phyloP scores from a whole-genome alignment of 2,329 filamentous ascomycete species.

The Penicillium oxalicum region DNA sequence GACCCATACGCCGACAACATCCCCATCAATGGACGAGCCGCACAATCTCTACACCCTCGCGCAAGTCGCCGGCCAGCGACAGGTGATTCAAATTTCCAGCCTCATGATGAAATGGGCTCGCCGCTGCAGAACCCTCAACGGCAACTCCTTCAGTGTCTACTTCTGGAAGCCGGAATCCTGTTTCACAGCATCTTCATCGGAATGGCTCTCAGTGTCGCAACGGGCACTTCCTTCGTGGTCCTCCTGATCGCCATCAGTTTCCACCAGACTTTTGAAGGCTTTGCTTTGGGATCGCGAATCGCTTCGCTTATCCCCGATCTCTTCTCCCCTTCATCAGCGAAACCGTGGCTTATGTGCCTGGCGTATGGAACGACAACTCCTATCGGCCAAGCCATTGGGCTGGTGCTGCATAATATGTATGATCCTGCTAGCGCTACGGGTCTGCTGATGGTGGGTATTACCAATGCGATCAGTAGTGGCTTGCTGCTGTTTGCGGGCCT shows the following conservation, averaged over 20 bases:
- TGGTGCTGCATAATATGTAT: constrained; percentile 72
- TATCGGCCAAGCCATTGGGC: constrained; percentile 74
- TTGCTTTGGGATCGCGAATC: constrained; percentile 79
- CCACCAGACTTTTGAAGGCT: constrained; percentile 83
- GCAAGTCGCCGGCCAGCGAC: constrained; percentile 11
- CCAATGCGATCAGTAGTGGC: constrained; percentile 79
- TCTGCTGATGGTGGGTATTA: constrained; percentile 74
- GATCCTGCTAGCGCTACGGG: constrained; percentile 71
- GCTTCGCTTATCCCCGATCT: constrained; percentile 60
- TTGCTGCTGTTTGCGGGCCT: constrained; percentile 75
- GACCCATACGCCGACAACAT: constrained; percentile 26
- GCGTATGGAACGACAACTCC: constrained; percentile 68
- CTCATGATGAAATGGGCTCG: constrained; percentile 27
- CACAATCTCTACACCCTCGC: constrained; percentile 8
- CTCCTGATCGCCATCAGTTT: constrained; percentile 76
- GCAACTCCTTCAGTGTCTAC: constrained; percentile 67
- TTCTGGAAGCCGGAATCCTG: constrained; percentile 76
- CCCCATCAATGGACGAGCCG: constrained; percentile 12
- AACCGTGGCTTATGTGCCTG: constrained; percentile 66
- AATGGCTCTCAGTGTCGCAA: constrained; percentile 77
- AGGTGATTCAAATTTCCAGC: constrained; percentile 10
- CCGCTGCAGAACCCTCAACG: constrained; percentile 55
- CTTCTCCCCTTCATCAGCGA: constrained; percentile 65
- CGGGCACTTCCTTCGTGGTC: constrained; percentile 70
- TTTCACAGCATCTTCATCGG: constrained; percentile 84